phyloP scores from a whole-genome alignment of 2,329 filamentous ascomycete species.

The Alternaria consortialis region DNA sequence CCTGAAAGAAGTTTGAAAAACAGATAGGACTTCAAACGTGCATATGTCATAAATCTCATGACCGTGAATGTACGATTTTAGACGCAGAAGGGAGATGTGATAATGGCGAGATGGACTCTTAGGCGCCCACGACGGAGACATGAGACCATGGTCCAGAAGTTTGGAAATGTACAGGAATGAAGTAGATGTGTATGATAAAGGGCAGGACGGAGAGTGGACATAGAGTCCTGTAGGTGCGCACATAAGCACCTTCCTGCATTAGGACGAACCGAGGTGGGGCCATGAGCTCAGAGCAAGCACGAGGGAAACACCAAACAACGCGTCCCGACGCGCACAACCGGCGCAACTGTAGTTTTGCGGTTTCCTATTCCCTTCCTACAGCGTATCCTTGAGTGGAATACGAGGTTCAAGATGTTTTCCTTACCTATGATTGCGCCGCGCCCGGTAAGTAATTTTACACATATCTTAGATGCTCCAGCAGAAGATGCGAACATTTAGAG shows the following conservation, averaged over 20 bases:
- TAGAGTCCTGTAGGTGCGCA: neutral
- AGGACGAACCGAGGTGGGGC: slow-evolving; percentile 20
- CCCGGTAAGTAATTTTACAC: slow-evolving; percentile 19
- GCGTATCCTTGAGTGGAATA: neutral
- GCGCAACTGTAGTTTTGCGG: neutral
- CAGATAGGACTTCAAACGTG: neutral
- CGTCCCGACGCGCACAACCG: slow-evolving; percentile 9
- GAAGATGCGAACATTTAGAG: neutral
- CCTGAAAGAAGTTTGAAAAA: neutral
- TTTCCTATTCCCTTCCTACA: neutral
- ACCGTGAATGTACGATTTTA: neutral
- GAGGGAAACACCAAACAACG: slow-evolving; percentile 21
- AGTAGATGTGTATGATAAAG: neutral
- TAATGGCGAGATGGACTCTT: neutral
- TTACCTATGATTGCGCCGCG: slow-evolving; percentile 31
- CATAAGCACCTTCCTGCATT: slow-evolving; percentile 4
- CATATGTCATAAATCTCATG: neutral
- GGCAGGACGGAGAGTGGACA: neutral
- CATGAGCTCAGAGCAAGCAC: slow-evolving; percentile 14
- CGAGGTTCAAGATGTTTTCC: slow-evolving; percentile 20
- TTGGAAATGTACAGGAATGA: neutral
- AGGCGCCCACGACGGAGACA: neutral
- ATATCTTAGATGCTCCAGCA: neutral
- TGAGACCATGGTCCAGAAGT: neutral
- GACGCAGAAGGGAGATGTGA: neutral